These are phyloP conservation scores for Maudiozyma barnettii DNA, from an alignment of 805 yeast genomes.

Conservation along the genomic window DNA sequence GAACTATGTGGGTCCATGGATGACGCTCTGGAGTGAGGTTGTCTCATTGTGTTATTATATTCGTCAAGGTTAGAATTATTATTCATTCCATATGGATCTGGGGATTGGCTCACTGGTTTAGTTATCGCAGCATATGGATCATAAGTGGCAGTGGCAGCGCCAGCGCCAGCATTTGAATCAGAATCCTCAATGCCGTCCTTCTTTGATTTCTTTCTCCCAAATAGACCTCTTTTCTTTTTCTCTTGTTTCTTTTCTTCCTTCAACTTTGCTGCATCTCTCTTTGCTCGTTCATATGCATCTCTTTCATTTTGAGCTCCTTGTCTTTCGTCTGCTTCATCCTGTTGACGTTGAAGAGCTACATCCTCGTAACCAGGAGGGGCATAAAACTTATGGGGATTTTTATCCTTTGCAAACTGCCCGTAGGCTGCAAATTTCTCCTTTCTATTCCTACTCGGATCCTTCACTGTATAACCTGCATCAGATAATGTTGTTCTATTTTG, in stretches of 20 bases:
- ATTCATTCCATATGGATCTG: conserved; percentile 7
- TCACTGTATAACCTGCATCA: conserved; percentile 36
- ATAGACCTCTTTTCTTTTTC: conserved; percentile 8
- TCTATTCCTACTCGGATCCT: conserved; percentile 28
- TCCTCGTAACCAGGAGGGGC: conserved; percentile 35
- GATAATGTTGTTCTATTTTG: conserved; percentile 35
- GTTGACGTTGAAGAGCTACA: conserved; percentile 14
- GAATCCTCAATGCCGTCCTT: background rate
- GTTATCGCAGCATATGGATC: conserved; percentile 10
- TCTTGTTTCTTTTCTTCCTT: conserved; percentile 1
- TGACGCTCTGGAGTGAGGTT: background rate
- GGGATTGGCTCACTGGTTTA: background rate
- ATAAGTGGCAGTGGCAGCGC: background rate
- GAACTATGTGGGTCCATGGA: conserved; percentile 2
- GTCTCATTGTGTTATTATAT: background rate
- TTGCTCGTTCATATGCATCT: background rate
- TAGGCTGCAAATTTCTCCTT: conserved; percentile 41
- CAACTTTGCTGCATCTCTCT: background rate
- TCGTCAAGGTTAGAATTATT: background rate
- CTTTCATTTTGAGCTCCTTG: background rate
- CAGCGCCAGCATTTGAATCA: background rate
- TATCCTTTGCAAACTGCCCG: conserved; percentile 37
- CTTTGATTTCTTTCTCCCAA: conserved; percentile 7
- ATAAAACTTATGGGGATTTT: conserved; percentile 27
- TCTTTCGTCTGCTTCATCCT: conserved; percentile 4